These are phyloP conservation scores for Lecanicillium sp. DNA, from an alignment of 2,329 filamentous ascomycete genomes.

Conservation along the genomic window DNA sequence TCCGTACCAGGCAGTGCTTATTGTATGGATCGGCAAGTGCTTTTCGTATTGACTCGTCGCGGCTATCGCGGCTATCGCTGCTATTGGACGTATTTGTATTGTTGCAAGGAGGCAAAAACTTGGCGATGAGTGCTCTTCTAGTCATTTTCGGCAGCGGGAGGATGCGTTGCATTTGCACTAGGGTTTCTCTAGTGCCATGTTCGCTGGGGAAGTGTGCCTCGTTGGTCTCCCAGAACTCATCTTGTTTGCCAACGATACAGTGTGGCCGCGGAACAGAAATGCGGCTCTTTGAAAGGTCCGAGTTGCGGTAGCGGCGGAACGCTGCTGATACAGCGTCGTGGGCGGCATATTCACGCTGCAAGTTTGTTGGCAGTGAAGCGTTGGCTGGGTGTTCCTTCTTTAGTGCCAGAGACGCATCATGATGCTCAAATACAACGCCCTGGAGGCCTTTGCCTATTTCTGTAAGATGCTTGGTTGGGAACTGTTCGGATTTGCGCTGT, in stretches of 20 bases:
- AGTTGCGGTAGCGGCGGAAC: conserved; percentile 9
- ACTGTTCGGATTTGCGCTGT: no score
- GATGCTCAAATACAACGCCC: conserved; percentile 12
- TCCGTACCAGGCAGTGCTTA: conserved; percentile 15
- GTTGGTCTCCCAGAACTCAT: conserved; percentile 2
- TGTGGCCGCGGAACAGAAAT: no score
- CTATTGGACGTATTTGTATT: no score
- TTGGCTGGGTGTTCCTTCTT: conserved; percentile 14
- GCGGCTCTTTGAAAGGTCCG: no score
- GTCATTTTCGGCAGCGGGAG: conserved; percentile 14
- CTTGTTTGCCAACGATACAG: neutral
- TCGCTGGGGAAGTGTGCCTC: conserved; percentile 2
- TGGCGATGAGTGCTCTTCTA: conserved; percentile 10
- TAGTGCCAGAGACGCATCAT: conserved; percentile 5
- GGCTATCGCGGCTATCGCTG: no score
- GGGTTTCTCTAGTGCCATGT: conserved; percentile 3
- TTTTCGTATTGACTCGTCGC: conserved; percentile 3
- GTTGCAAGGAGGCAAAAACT: conserved; percentile 12
- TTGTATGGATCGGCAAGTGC: no score
- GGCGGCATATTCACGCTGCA: conserved; percentile 7
- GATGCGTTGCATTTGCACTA: conserved; percentile 14
- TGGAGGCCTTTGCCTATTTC: conserved; percentile 20
- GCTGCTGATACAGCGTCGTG: conserved; percentile 5
- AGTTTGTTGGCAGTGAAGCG: conserved; percentile 5
- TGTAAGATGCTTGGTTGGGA: conserved; percentile 4